A percentile compares a stretch with the other conserved stretches of the same genome.
These are phyloP conservation scores for Coemansia sp. DNA, from an alignment of 192 early-diverging fungal genomes.

Conservation along the genomic window DNA sequence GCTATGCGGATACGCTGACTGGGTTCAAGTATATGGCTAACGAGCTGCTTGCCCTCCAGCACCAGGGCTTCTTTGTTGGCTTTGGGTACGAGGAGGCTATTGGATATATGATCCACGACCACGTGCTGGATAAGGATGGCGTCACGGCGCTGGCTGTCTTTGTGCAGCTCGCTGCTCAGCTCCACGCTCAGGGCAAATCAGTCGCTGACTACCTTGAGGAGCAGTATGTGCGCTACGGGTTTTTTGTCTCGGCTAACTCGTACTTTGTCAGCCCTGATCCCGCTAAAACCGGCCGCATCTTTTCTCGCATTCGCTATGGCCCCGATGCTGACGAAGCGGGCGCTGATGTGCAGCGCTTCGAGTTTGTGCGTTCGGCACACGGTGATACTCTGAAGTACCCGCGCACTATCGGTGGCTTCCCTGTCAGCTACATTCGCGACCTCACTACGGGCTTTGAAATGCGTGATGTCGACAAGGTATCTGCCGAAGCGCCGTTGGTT, in stretches of 20 bases:
- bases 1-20: conserved; percentile 88
- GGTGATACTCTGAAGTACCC: conserved; percentile 68
- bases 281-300: conserved; percentile 66
- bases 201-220: conserved; percentile 69
- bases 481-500: background rate
- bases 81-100: conserved; percentile 97
- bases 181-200: conserved; percentile 62
- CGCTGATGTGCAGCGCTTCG: conserved; percentile 17
- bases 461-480: conserved; percentile 40
- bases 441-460: conserved; percentile 87
- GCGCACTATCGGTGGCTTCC: conserved; percentile 61
- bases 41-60: conserved; percentile 64
- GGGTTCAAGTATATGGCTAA: conserved; percentile 98
- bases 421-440: conserved; percentile 76
- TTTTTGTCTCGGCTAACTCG: conserved; percentile 80
- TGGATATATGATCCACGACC: conserved; percentile 75
- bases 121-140: conserved; percentile 92
- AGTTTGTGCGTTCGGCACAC: conserved; percentile 5
- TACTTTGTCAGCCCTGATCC: conserved; percentile 87
- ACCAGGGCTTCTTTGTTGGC: conserved; percentile 63
- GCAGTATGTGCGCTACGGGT: conserved; percentile 75
- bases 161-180: conserved; percentile 68
- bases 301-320: conserved; percentile 81
- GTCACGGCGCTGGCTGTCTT: conserved; percentile 79
- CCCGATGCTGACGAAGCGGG: conserved; percentile 55